Evolutionary conservation across 495 filamentous ascomycete genomes (phyloP).

Genomic region (Penicillium macrosclerotiorum): DNA sequence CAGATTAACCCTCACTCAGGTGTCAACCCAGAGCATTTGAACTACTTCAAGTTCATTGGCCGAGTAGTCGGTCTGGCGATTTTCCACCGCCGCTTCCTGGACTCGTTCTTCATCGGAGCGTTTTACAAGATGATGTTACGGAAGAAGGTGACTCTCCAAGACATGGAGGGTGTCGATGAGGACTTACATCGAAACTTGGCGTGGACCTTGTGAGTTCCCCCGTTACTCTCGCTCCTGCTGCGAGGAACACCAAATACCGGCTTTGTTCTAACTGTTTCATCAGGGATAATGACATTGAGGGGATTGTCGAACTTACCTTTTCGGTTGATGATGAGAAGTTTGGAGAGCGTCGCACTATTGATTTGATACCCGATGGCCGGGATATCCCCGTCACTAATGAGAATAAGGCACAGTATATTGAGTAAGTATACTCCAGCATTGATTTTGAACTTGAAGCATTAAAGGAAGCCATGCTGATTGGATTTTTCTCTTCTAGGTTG

Average conservation of each 20-base stretch:
- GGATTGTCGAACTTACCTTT: constrained; percentile 89
- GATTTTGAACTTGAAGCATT: too few species aligned
- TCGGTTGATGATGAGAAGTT: constrained; percentile 97
- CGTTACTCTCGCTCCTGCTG: too few species aligned
- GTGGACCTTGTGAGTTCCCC: constrained; percentile 74
- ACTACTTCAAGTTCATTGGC: constrained; percentile 99
- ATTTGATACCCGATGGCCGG: constrained; percentile 85
- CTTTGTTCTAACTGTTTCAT: constrained; percentile 17
- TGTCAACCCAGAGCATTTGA: constrained; percentile 98
- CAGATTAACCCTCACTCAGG: constrained; percentile 99
- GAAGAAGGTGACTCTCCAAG: constrained; percentile 85
- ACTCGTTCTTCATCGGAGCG: constrained; percentile 99
- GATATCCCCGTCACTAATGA: constrained; percentile 96
- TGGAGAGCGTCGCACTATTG: constrained; percentile 86
- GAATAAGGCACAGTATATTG: constrained; percentile 93
- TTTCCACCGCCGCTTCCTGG: constrained; percentile 96
- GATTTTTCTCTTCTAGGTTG: constrained; percentile 53
- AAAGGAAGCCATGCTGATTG: too few species aligned
- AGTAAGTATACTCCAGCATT: constrained; percentile 67
- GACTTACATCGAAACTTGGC: constrained; percentile 93
- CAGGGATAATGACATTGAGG: constrained; percentile 91
- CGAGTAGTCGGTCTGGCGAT: constrained; percentile 96
- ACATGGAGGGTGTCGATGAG: constrained; percentile 99
- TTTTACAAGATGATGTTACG: constrained; percentile 99
- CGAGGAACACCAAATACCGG: neutral